Percentiles rank a stretch among this genome's conserved stretches.
Evolutionary conservation across 192 early-diverging fungal species (phyloP).

Genomic region (Linnemannia elongata): DNA sequence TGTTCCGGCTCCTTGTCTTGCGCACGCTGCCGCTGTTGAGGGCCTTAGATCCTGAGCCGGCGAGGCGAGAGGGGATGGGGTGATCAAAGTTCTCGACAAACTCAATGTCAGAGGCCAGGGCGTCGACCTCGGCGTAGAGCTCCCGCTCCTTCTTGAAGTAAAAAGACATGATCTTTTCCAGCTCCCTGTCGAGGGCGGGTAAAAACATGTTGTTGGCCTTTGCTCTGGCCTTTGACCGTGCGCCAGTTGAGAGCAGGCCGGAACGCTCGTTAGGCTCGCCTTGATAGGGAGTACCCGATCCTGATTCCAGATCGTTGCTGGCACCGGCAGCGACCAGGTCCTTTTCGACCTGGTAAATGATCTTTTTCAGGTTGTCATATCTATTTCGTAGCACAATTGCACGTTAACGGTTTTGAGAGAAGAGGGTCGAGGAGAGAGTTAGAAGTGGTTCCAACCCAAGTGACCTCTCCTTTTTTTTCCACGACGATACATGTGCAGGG

Average conservation of each 20-base stretch:
- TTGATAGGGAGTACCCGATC: background rate
- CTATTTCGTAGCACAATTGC: slow-evolving; percentile 23
- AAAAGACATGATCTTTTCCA: slow-evolving; percentile 86
- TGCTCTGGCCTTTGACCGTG: slow-evolving; percentile 54
- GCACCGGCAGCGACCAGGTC: slow-evolving; percentile 58
- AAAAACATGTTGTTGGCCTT: slow-evolving; percentile 70
- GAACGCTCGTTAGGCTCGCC: slow-evolving; percentile 47
- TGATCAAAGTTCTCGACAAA: slow-evolving; percentile 59
- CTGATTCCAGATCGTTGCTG: slow-evolving; percentile 54
- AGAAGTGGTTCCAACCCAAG: background rate
- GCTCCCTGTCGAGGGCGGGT: slow-evolving; percentile 84
- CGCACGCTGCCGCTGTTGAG: slow-evolving; percentile 36
- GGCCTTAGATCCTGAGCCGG: slow-evolving; percentile 12
- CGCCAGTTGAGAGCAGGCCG: slow-evolving; percentile 32
- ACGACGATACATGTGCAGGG: background rate
- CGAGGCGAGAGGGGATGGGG: background rate
- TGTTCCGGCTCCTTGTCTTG: slow-evolving; percentile 47
- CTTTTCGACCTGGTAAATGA: slow-evolving; percentile 83
- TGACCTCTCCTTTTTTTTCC: background rate
- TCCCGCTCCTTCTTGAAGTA: slow-evolving; percentile 89
- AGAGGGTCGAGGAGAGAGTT: background rate
- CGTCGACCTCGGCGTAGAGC: slow-evolving; percentile 77
- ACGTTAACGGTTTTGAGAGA: background rate
- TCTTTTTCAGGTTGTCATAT: slow-evolving; percentile 84
- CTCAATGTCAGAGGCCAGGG: slow-evolving; percentile 68